phyloP scores from a whole-genome alignment of 2,329 filamentous ascomycete genomes.

The Cladosporium sp. region DNA sequence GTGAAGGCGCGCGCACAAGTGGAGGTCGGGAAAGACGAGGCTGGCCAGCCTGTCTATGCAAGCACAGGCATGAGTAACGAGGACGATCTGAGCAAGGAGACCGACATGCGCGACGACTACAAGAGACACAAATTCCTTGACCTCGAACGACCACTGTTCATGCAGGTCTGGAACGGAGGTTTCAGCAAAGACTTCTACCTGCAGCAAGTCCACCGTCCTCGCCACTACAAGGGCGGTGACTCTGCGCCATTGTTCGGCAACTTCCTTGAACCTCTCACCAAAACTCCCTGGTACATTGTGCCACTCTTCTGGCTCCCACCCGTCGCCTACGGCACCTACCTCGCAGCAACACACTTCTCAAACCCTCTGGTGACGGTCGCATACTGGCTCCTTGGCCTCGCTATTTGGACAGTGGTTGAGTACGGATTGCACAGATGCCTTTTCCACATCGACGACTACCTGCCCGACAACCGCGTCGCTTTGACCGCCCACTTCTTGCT shows the following conservation, averaged over 20 bases:
- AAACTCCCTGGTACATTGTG: constrained; percentile 91
- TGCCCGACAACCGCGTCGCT: constrained; percentile 86
- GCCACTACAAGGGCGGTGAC: constrained; percentile 89
- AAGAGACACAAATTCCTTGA: constrained; percentile 93
- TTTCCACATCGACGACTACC: constrained; percentile 90
- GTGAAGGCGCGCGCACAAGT: constrained; percentile 37
- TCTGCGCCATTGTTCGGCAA: constrained; percentile 96
- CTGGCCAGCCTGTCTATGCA: constrained; percentile 45
- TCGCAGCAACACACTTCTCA: constrained; percentile 59
- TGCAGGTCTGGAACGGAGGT: constrained; percentile 81
- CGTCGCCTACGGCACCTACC: constrained; percentile 66
- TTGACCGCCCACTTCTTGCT: constrained; percentile 88
- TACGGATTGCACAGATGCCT: constrained; percentile 85
- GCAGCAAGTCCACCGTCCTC: constrained; percentile 89
- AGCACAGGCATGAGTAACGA: constrained; percentile 83
- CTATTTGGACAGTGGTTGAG: constrained; percentile 85
- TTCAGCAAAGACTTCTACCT: constrained; percentile 97
- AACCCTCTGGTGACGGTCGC: constrained; percentile 42
- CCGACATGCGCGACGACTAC: constrained; percentile 71
- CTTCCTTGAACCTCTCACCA: constrained; percentile 93
- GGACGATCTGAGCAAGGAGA: constrained; percentile 83
- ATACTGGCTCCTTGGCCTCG: constrained; percentile 68
- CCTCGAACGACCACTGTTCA: constrained; percentile 74
- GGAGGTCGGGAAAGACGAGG: constrained; percentile 16
- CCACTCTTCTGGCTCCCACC: constrained; percentile 81